Base-by-base conservation (phyloP, 257 asterid species). In the Penstemon eatonii region DNA sequence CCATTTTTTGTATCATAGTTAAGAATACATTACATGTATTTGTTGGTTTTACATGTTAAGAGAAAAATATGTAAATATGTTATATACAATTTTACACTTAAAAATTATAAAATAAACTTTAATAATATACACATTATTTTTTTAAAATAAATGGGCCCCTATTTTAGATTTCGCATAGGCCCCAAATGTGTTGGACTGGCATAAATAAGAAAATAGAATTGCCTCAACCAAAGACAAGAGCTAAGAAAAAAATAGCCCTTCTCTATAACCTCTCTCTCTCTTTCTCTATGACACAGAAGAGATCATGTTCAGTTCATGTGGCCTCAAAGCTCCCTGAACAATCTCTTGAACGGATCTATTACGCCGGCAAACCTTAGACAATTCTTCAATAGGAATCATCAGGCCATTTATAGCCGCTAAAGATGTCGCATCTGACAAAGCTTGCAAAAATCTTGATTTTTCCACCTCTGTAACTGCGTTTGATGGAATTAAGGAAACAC, bases 291-390 rank as follows among this genome's bases (percentile, higher is more conserved):
- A 76, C 79, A 82, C 86, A 79, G 79, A 15, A 25, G 33, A 25
- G 59, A 76, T 63, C 72, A 82, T 76, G 81, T 83, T 83, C 84
- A 90, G 43, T 75, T 90, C 97, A 73, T 71, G 93, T 49, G 96
- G 92, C 87, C 89, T 82, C 82, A 90, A 72, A 76, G 97, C 92
- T 77, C 92, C 96, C 81, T 90, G 97, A 73, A 90, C 96, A 55
- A 86, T 83, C 75, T 91, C 97, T 77, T 87, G 97, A 72, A 91
- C 97, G 15, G 94, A 87, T 78, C 96, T 76, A 75, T 91, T 91
- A 5, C 97, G 96, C 9, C 95, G 79, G 68, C 96, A 91, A 41
- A 89, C 95, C 84, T 91, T 96, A 0, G 97, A 85, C 56, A 91
- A 70, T 70, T 91, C 97, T 74, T 91, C 97, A 2, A 91, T 81